A percentile compares a stretch with the other conserved stretches of the same genome.
These are phyloP conservation scores for Saccharomyces kudriavzevii DNA, from an alignment of 805 yeast genomes.

Conservation along the genomic window DNA sequence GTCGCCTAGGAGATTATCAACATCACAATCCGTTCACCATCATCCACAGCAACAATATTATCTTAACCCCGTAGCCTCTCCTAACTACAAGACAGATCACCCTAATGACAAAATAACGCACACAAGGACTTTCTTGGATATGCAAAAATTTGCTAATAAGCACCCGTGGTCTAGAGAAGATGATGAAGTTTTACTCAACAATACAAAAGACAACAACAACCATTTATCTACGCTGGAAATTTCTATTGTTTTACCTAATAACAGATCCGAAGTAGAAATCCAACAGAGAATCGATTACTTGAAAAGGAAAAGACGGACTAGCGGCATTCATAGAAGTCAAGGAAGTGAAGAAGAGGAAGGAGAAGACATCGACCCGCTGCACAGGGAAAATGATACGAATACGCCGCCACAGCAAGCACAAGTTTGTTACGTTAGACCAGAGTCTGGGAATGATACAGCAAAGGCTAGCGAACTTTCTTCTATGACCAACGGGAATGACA, in stretches of 20 bases:
- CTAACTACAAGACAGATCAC: neutral
- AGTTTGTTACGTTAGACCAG: neutral
- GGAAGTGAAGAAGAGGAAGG: neutral
- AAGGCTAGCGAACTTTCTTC: neutral
- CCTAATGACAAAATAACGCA: neutral
- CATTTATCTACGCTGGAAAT: conserved; percentile 67
- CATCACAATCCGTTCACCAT: neutral
- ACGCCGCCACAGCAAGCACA: neutral
- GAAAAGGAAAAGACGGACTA: neutral
- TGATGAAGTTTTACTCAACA: conserved; percentile 53
- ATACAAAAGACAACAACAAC: conserved; percentile 35
- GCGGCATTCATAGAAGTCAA: neutral
- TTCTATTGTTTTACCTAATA: conserved; percentile 59
- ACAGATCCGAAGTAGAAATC: conserved; percentile 66
- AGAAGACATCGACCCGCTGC: neutral
- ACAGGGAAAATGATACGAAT: neutral
- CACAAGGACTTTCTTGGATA: neutral
- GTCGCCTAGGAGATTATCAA: neutral
- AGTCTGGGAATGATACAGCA: neutral
- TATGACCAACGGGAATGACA: neutral
- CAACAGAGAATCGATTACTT: conserved; percentile 48
- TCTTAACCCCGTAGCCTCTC: neutral
- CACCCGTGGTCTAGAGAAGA: conserved; percentile 50
- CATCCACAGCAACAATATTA: neutral
- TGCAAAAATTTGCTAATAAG: neutral